Percentiles rank a stretch among this genome's conserved stretches.
These are phyloP conservation scores for Gnaphalium uliginosum DNA, from an alignment of 129 eudicot genomes.

Conservation along the genomic window DNA sequence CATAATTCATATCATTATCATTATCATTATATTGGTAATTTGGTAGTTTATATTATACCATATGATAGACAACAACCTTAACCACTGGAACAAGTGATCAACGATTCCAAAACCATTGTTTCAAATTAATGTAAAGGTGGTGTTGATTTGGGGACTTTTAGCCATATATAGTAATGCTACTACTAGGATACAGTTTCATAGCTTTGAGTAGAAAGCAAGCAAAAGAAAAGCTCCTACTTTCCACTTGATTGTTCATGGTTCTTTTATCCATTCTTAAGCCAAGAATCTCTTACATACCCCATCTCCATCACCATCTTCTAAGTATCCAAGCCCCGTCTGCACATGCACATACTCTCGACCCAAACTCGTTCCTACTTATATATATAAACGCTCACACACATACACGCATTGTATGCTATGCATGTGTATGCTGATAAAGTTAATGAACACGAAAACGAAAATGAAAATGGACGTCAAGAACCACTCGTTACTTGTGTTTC, in stretches of 20 bases:
- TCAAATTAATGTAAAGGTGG: background rate
- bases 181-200: constrained; percentile 14
- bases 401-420: constrained; percentile 7
- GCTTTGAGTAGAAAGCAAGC: constrained; percentile 57
- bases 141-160: background rate
- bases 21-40: background rate
- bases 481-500: constrained; percentile 19
- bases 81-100: constrained; percentile 5
- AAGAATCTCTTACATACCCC: constrained; percentile 48
- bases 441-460: constrained; percentile 21
- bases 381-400: background rate
- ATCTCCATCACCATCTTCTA: constrained; percentile 30
- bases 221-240: constrained; percentile 38
- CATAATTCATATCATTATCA: too few relatives aligned
- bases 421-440: constrained; percentile 3
- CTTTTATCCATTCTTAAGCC: constrained; percentile 46
- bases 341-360: constrained; percentile 22
- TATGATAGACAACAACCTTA: background rate
- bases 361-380: constrained; percentile 2
- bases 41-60: background rate
- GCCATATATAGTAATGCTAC: constrained; percentile 18
- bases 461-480: constrained; percentile 1
- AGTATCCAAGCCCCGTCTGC: constrained; percentile 29
- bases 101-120: constrained; percentile 15
- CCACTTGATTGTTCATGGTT: constrained; percentile 24